These are phyloP conservation scores for Lactifluus piperatus DNA, from an alignment of 768 basidiomycete species.

Conservation along the genomic window DNA sequence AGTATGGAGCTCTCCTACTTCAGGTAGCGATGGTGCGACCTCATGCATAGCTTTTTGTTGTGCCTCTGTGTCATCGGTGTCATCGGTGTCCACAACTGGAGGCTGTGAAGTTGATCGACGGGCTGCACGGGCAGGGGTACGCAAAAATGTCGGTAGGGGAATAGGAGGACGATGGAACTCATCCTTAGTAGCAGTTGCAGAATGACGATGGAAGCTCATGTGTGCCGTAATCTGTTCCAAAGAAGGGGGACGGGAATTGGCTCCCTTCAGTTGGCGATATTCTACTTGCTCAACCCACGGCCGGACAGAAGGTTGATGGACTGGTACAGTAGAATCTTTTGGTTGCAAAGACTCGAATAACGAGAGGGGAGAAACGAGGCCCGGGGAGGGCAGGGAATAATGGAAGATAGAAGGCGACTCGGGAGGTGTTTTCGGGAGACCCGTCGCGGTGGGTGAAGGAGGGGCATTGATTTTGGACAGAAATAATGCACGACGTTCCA, in stretches of 20 bases:
- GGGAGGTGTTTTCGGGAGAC: constrained; percentile 54
- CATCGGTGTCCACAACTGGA: background rate
- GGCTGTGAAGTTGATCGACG: background rate
- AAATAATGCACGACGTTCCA: constrained; percentile 67
- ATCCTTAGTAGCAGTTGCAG: constrained; percentile 20
- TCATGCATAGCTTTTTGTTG: background rate
- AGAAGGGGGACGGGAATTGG: constrained; percentile 42
- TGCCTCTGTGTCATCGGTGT: background rate
- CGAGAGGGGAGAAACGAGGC: constrained; percentile 52
- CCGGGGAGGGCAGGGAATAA: constrained; percentile 60
- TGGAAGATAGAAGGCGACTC: constrained; percentile 64
- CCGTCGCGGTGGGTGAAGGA: constrained; percentile 49
- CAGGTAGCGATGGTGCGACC: constrained; percentile 14
- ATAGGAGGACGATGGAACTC: constrained; percentile 22
- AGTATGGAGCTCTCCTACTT: constrained; percentile 16
- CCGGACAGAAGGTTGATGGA: constrained; percentile 22
- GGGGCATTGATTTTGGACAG: constrained; percentile 65
- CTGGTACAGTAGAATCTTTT: constrained; percentile 15
- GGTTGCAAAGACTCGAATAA: constrained; percentile 41
- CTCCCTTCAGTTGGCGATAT: constrained; percentile 32
- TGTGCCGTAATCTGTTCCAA: constrained; percentile 71
- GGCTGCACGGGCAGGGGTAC: background rate
- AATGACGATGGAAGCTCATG: constrained; percentile 35
- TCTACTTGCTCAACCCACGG: constrained; percentile 65
- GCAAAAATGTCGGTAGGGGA: constrained; percentile 31